Conservation (phyloP, 768 basidiomycete species). For the Russula earlei region DNA sequence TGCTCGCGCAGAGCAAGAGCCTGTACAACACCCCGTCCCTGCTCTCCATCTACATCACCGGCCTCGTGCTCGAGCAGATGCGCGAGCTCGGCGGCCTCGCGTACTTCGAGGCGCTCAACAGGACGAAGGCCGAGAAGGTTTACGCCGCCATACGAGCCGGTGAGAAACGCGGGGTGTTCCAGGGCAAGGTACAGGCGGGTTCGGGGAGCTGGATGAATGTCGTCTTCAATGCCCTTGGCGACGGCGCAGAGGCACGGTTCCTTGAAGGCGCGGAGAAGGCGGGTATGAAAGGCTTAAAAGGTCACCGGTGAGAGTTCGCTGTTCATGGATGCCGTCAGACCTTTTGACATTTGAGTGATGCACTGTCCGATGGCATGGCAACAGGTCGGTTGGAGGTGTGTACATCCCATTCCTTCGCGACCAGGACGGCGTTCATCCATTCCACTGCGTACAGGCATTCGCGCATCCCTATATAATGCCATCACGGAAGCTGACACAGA, state of each 20-base stretch:
- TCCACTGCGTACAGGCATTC: constrained; percentile 42
- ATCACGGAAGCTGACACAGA: constrained; percentile 69
- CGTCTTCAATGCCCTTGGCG: constrained; percentile 69
- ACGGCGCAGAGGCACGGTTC: constrained; percentile 67
- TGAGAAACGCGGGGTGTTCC: constrained; percentile 59
- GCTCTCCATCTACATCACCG: constrained; percentile 83
- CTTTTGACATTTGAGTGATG: background rate
- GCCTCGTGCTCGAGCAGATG: constrained; percentile 71
- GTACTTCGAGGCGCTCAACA: constrained; percentile 58
- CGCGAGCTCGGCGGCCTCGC: constrained; percentile 53
- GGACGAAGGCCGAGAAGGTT: constrained; percentile 64
- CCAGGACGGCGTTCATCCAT: background rate
- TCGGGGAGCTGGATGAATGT: constrained; percentile 95
- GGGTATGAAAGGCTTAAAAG: constrained; percentile 83
- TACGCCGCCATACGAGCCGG: constrained; percentile 68
- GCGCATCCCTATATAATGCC: constrained; percentile 85
- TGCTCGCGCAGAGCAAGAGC: constrained; percentile 61
- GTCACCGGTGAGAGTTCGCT: constrained; percentile 62
- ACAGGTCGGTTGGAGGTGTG: constrained; percentile 20
- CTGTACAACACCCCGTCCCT: constrained; percentile 92
- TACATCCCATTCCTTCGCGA: background rate
- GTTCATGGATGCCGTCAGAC: background rate
- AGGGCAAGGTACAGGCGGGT: constrained; percentile 59
- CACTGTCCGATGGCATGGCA: background rate
- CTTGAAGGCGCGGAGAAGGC: constrained; percentile 67